phyloP scores from a whole-genome alignment of 2,329 filamentous ascomycete genomes.

The Cadophora sp. region DNA sequence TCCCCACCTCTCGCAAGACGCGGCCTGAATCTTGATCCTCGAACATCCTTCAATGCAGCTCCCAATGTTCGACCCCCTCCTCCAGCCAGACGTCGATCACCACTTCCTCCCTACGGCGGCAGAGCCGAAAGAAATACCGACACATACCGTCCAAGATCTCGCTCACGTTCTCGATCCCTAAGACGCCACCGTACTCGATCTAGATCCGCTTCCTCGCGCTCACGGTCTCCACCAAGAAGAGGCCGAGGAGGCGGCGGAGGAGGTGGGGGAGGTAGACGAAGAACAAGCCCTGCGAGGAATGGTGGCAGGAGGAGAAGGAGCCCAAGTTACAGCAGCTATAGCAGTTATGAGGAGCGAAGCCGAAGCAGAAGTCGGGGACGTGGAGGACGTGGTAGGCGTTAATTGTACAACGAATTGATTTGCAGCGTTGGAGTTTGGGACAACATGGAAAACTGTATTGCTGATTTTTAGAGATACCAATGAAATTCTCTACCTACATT shows the following conservation, averaged over 20 bases:
- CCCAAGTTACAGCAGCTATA: constrained; percentile 68
- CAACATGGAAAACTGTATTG: constrained; percentile 22
- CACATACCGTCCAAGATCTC: constrained; percentile 47
- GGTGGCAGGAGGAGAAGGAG: constrained; percentile 57
- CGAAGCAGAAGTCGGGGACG: constrained; percentile 45
- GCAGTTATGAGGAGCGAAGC: constrained; percentile 58
- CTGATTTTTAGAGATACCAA: constrained; percentile 29
- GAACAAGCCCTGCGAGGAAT: constrained; percentile 42
- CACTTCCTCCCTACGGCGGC: constrained; percentile 36
- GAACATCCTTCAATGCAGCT: constrained; percentile 44
- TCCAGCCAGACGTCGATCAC: constrained; percentile 38
- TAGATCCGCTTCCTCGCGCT: constrained; percentile 50
- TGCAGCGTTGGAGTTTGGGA: constrained; percentile 41
- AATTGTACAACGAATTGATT: constrained; percentile 18
- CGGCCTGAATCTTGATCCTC: constrained; percentile 64
- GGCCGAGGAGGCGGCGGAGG: constrained; percentile 35
- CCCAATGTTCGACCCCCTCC: constrained; percentile 38
- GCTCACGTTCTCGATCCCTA: constrained; percentile 52
- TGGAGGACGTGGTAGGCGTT: constrained; percentile 40
- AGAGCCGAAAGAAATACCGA: constrained; percentile 42
- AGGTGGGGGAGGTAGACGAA: constrained; percentile 36
- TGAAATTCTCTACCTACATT: constrained; percentile 13
- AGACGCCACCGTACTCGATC: constrained; percentile 48
- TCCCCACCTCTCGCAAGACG: constrained; percentile 76
- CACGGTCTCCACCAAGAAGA: constrained; percentile 45